A percentile compares a stretch with the other conserved stretches of the same genome.
These are phyloP conservation scores for Umbellularia californica DNA, from an alignment of 164 flowering plant genomes.

Conservation along the genomic window DNA sequence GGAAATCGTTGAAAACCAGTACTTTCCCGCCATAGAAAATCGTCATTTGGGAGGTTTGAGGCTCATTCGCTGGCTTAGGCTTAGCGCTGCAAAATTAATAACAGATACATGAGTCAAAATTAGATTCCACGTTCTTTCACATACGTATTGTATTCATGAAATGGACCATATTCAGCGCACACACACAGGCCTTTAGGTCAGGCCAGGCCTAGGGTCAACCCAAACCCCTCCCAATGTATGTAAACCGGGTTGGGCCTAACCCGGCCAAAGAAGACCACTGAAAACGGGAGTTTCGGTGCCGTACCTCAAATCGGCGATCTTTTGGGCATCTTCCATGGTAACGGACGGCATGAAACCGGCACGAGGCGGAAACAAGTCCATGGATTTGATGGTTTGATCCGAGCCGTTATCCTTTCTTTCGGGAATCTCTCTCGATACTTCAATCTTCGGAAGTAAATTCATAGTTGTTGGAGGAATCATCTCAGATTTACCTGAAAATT, in stretches of 20 bases:
- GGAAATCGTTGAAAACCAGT: conserved; percentile 47
- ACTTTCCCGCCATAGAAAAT: conserved; percentile 66
- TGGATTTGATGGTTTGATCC: conserved; percentile 20
- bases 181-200: too few species aligned
- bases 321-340: conserved; percentile 16
- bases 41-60: conserved; percentile 42
- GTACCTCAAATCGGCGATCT: conserved; percentile 27
- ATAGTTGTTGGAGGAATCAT: conserved; percentile 17
- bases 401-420: background rate
- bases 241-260: too few species aligned
- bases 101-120: too few species aligned
- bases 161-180: too few species aligned
- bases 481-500: conserved; percentile 25
- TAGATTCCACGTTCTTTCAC: too few species aligned
- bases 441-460: conserved; percentile 36
- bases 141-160: too few species aligned
- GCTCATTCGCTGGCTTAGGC: background rate
- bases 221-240: too few species aligned
- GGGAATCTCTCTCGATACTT: conserved; percentile 7
- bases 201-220: too few species aligned
- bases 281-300: background rate
- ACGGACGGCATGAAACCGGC: conserved; percentile 22
- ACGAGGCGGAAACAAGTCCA: conserved; percentile 41
- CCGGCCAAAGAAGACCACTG: too few species aligned
- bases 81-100: background rate